Percentiles rank a stretch among this genome's conserved stretches.
Evolutionary conservation across 345 rosid genomes (phyloP).

Genomic region (Cardamine chenopodiifolia): DNA sequence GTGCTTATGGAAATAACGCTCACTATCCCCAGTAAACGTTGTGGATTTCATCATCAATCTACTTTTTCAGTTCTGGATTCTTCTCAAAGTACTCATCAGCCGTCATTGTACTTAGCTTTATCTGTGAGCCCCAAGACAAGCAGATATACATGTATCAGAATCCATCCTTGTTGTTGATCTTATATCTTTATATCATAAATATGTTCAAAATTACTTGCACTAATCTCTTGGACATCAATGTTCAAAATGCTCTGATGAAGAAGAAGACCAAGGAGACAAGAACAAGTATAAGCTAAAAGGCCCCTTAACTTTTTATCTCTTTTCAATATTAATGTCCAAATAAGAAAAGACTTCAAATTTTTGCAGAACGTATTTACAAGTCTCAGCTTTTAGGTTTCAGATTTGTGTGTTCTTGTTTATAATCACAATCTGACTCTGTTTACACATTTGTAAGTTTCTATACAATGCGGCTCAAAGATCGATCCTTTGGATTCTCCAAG

Average conservation of each 20-base stretch:
- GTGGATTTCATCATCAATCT: slow-evolving; percentile 95
- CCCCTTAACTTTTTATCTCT: neutral
- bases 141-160: neutral
- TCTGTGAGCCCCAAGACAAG: neutral
- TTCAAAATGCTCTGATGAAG: too few species aligned
- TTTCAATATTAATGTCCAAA: neutral
- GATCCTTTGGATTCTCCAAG: slow-evolving; percentile 49
- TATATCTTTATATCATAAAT: neutral
- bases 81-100: slow-evolving; percentile 95
- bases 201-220: slow-evolving; percentile 47
- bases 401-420: neutral
- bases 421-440: neutral
- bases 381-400: slow-evolving; percentile 3
- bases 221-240: slow-evolving; percentile 77
- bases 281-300: neutral
- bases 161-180: neutral
- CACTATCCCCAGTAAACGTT: slow-evolving; percentile 27
- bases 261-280: neutral
- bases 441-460: slow-evolving; percentile 50
- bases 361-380: neutral
- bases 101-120: slow-evolving; percentile 52
- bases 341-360: neutral
- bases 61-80: slow-evolving; percentile 94
- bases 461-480: slow-evolving; percentile 54
- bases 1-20: neutral